Evolutionary conservation across 2,329 filamentous ascomycete species (phyloP).

Genomic region (Talaromyces sp.): DNA sequence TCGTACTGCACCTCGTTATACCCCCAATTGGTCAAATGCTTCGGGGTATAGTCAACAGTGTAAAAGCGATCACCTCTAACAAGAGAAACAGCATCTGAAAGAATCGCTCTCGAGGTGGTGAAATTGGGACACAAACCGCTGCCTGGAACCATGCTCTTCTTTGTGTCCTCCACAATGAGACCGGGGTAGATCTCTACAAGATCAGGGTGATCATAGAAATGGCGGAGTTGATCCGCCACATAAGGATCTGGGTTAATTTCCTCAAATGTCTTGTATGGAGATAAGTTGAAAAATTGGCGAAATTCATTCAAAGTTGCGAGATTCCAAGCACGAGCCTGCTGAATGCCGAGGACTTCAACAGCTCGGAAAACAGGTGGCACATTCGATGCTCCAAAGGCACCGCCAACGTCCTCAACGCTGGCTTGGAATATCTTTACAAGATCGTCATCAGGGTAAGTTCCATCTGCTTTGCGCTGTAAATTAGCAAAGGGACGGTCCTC

Average conservation of each 20-base stretch:
- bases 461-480: slow-evolving; percentile 53
- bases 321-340: slow-evolving; percentile 64
- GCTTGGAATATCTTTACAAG: slow-evolving; percentile 59
- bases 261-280: slow-evolving; percentile 53
- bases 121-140: slow-evolving; percentile 55
- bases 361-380: slow-evolving; percentile 61
- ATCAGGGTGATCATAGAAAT: slow-evolving; percentile 56
- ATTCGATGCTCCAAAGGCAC: slow-evolving; percentile 61
- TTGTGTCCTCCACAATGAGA: slow-evolving; percentile 59
- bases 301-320: slow-evolving; percentile 63
- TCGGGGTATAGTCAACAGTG: slow-evolving; percentile 49
- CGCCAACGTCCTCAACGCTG: slow-evolving; percentile 64
- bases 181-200: slow-evolving; percentile 62
- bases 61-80: slow-evolving; percentile 53
- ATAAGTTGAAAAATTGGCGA: slow-evolving; percentile 56
- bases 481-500: slow-evolving; percentile 53
- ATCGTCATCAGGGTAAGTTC: slow-evolving; percentile 61
- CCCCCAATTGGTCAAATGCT: slow-evolving; percentile 51
- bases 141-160: slow-evolving; percentile 53
- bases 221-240: slow-evolving; percentile 47
- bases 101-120: slow-evolving; percentile 46
- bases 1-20: slow-evolving; percentile 49
- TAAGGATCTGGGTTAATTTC: slow-evolving; percentile 56
- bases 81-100: slow-evolving; percentile 52
- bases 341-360: slow-evolving; percentile 66